phyloP scores from a whole-genome alignment of 495 filamentous ascomycete genomes.

The Chaetomidium leptoderma region DNA sequence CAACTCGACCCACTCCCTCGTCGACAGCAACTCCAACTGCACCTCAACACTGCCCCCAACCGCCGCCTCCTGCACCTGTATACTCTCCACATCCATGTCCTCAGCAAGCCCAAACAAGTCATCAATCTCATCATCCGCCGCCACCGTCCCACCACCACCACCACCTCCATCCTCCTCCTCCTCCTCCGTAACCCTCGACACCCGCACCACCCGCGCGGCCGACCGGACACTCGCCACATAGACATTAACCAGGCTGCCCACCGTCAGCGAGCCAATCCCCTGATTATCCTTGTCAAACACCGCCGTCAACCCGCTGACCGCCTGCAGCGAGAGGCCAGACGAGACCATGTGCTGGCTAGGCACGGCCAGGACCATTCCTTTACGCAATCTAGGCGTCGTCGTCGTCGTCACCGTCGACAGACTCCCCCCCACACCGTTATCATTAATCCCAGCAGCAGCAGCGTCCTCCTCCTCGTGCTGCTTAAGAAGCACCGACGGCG shows the following conservation, averaged over 20 bases:
- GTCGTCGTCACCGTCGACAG: background rate
- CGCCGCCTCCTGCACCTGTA: conserved; percentile 32
- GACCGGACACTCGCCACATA: conserved; percentile 87
- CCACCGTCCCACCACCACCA: conserved; percentile 13
- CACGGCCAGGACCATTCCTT: conserved; percentile 76
- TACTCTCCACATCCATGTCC: conserved; percentile 41
- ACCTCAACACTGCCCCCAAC: conserved; percentile 53
- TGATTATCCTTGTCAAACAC: conserved; percentile 42
- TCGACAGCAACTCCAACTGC: conserved; percentile 68
- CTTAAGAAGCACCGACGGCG: too few species aligned
- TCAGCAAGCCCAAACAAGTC: conserved; percentile 65
- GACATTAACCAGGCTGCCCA: conserved; percentile 63
- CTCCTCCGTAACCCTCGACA: conserved; percentile 26
- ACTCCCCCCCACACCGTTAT: too few species aligned
- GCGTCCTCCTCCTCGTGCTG: too few species aligned
- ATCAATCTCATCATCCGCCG: conserved; percentile 43
- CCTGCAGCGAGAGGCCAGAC: conserved; percentile 47
- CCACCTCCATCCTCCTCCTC: conserved; percentile 11
- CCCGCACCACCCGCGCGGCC: conserved; percentile 59
- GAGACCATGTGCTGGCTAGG: conserved; percentile 49
- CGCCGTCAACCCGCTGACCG: conserved; percentile 52
- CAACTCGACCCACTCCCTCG: conserved; percentile 79
- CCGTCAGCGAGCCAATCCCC: conserved; percentile 35
- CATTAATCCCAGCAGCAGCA: too few species aligned
- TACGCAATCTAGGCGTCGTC: conserved; percentile 56